Conservation (phyloP, 2,329 filamentous ascomycete species). For the Ascochyta viciae-villosae region DNA sequence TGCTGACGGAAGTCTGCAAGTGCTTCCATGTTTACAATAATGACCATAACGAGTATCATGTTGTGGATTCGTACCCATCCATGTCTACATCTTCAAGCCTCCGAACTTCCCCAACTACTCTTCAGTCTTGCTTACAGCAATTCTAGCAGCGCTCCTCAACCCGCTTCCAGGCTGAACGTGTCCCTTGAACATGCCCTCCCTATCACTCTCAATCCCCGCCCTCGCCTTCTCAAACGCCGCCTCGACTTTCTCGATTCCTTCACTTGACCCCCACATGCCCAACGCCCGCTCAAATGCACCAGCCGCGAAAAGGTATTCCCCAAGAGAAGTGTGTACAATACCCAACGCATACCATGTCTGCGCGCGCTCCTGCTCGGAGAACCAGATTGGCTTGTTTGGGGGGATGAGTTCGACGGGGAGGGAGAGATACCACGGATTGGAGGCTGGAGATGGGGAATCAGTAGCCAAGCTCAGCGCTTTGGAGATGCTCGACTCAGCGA, state of each 20-base stretch:
- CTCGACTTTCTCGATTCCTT: slow-evolving; percentile 25
- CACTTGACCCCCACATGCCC: slow-evolving; percentile 22
- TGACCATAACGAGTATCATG: background rate
- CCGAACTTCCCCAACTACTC: background rate
- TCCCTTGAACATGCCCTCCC: slow-evolving; percentile 34
- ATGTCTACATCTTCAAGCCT: background rate
- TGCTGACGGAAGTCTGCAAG: no score
- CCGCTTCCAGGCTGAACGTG: slow-evolving; percentile 34
- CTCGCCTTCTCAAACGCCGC: slow-evolving; percentile 37
- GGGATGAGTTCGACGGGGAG: slow-evolving; percentile 43
- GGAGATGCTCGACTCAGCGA: slow-evolving; percentile 33
- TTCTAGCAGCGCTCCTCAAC: slow-evolving; percentile 29
- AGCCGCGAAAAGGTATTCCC: slow-evolving; percentile 43
- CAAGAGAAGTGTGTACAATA: slow-evolving; percentile 36
- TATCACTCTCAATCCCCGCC: slow-evolving; percentile 37
- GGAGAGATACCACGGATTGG: slow-evolving; percentile 40
- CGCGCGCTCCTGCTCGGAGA: slow-evolving; percentile 35
- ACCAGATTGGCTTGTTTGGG: slow-evolving; percentile 39
- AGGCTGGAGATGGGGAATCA: slow-evolving; percentile 34
- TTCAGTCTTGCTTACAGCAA: slow-evolving; percentile 13
- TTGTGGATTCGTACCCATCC: background rate
- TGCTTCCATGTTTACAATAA: no score
- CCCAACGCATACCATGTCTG: slow-evolving; percentile 41
- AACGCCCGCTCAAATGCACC: slow-evolving; percentile 43
- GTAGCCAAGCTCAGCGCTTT: slow-evolving; percentile 37